Percentiles rank a stretch among this genome's conserved stretches.
Evolutionary conservation across 164 flowering plant genomes (phyloP).

Genomic region (Houttuynia cordata): DNA sequence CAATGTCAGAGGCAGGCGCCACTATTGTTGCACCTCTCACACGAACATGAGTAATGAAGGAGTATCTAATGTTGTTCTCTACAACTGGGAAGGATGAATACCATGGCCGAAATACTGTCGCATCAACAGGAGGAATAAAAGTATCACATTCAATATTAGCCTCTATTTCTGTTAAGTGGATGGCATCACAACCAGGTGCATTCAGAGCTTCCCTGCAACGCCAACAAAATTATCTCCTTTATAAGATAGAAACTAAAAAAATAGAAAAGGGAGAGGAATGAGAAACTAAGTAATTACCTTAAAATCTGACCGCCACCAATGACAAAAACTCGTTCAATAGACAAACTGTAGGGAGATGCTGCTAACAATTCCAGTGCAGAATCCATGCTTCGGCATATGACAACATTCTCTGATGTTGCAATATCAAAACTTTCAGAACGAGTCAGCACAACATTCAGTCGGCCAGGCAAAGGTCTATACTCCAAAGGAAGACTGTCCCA

Average conservation of each 20-base stretch:
- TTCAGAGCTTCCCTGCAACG: slow-evolving; percentile 67
- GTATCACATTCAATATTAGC: slow-evolving; percentile 72
- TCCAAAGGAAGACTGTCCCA: slow-evolving; percentile 84
- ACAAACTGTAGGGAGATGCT: slow-evolving; percentile 62
- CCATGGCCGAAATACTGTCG: slow-evolving; percentile 67
- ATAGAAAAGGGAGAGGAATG: slow-evolving; percentile 1
- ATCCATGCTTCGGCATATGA: slow-evolving; percentile 70
- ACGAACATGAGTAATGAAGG: slow-evolving; percentile 67
- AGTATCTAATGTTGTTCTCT: slow-evolving; percentile 54
- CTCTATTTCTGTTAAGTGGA: slow-evolving; percentile 78
- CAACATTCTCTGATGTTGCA: slow-evolving; percentile 75
- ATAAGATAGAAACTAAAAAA: not conserved
- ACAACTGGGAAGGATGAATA: slow-evolving; percentile 61
- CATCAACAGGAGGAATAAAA: slow-evolving; percentile 69
- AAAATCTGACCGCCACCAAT: slow-evolving; percentile 89
- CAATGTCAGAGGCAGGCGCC: slow-evolving; percentile 17
- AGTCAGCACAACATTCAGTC: slow-evolving; percentile 85
- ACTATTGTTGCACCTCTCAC: slow-evolving; percentile 37
- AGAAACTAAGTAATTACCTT: slow-evolving; percentile 37
- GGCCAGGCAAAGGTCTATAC: slow-evolving; percentile 73
- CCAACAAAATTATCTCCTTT: slow-evolving; percentile 2
- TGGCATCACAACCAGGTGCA: slow-evolving; percentile 71
- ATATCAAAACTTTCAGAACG: slow-evolving; percentile 74
- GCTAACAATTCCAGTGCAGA: slow-evolving; percentile 76
- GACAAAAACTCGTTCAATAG: slow-evolving; percentile 76